phyloP scores from a whole-genome alignment of 768 basidiomycete species.

The Suillus luteus region DNA sequence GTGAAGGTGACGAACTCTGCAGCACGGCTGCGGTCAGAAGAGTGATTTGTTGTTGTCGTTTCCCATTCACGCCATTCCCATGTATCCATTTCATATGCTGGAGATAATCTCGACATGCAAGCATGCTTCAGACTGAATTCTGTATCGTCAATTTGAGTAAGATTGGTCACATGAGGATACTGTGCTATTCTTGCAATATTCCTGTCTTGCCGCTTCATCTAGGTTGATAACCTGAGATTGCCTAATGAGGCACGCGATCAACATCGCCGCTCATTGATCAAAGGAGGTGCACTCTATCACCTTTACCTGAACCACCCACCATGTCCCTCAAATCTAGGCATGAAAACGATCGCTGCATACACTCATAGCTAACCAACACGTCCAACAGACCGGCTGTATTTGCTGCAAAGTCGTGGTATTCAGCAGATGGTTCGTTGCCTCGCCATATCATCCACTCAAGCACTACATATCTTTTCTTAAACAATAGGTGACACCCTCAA shows the following conservation, averaged over 20 bases:
- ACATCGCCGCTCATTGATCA: conserved; percentile 18
- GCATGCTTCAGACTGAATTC: conserved; percentile 44
- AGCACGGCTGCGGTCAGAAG: conserved; percentile 93
- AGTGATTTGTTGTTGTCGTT: conserved; percentile 54
- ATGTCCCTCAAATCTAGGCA: conserved; percentile 32
- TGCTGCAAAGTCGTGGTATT: conserved; percentile 87
- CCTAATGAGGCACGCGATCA: conserved; percentile 29
- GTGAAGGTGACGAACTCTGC: conserved; percentile 94
- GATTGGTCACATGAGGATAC: conserved; percentile 1
- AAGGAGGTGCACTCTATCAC: conserved; percentile 14
- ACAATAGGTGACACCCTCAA: conserved; percentile 56
- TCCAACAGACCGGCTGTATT: conserved; percentile 66
- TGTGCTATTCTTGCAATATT: neutral
- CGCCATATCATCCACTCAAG: conserved; percentile 18
- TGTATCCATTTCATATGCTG: conserved; percentile 57
- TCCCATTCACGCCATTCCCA: conserved; percentile 41
- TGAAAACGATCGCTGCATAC: conserved; percentile 10
- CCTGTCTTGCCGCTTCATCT: neutral
- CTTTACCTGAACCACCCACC: conserved; percentile 15
- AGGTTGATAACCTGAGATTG: conserved; percentile 12
- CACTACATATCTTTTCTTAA: conserved; percentile 14
- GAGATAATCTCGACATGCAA: conserved; percentile 47
- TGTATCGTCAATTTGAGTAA: conserved; percentile 3
- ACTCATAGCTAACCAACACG: conserved; percentile 6
- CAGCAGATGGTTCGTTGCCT: conserved; percentile 53